Evolutionary conservation across 768 basidiomycete genomes (phyloP).

Genomic region (Lactarius pseudohatsudake): DNA sequence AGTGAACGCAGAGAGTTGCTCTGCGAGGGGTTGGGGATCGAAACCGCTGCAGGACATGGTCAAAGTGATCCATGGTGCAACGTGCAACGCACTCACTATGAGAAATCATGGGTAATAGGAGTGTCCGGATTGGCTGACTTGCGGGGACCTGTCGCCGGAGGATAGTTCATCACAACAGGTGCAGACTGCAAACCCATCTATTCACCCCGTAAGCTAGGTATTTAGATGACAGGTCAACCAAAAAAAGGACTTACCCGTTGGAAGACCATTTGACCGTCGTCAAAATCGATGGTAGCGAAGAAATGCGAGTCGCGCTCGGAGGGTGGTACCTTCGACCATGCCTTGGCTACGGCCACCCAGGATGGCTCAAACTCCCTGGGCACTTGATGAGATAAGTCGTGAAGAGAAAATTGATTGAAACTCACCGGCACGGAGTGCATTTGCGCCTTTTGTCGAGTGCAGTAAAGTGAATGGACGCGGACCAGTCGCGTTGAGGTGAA

Average conservation of each 20-base stretch:
- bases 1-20: slow-evolving; percentile 70
- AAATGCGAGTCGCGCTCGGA: slow-evolving; percentile 78
- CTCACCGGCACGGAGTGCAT: slow-evolving; percentile 92
- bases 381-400: slow-evolving; percentile 5
- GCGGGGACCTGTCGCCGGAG: slow-evolving; percentile 69
- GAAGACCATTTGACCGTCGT: slow-evolving; percentile 72
- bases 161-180: slow-evolving; percentile 78
- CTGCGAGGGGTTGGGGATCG: slow-evolving; percentile 71
- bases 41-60: slow-evolving; percentile 62
- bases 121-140: slow-evolving; percentile 51
- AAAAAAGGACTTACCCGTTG: slow-evolving; percentile 54
- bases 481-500: slow-evolving; percentile 77
- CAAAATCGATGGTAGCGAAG: slow-evolving; percentile 91
- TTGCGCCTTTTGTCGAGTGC: slow-evolving; percentile 78
- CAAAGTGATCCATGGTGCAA: not conserved
- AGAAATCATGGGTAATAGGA: slow-evolving; percentile 76
- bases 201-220: not conserved
- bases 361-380: slow-evolving; percentile 81
- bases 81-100: slow-evolving; percentile 48
- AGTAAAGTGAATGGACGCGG: slow-evolving; percentile 84
- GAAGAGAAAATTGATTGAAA: not conserved
- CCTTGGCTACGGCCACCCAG: slow-evolving; percentile 76
- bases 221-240: not conserved
- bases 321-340: slow-evolving; percentile 68
- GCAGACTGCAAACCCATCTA: slow-evolving; percentile 84